Base-by-base conservation (phyloP, 345 rosid genomes). In the Noccaea caerulescens region DNA sequence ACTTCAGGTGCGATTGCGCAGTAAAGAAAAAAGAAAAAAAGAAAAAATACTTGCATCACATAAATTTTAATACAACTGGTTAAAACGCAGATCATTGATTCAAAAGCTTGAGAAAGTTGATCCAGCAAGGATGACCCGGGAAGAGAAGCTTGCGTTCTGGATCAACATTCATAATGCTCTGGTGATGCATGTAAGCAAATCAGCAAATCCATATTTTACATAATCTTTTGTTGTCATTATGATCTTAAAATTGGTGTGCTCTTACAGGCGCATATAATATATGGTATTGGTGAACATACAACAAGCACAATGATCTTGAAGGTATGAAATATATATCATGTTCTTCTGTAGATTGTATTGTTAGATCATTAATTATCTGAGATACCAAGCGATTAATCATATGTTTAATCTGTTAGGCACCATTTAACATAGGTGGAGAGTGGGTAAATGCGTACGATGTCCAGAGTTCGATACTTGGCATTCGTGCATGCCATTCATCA, bases 81-180 rank as follows among this genome's bases (percentile, higher is more conserved):
- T 71, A 14, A 45, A 46, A 46, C 68, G 72, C 59, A 90, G 93
- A 82, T 86, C 84, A 9, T 32, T 90, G 76, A 84, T 88, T 51
- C 80, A 75, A 42, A 81, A 72, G 69, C 96, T 90, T 16, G 93
- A 86, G 85, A 84, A 79, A 63, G 79, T 86, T 72, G 88, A 86
- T 53, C 85, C 79, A 3, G 45, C 47, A 72, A 85, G 66, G 79
- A 80, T 90, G 91, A 76, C 64, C 82, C 80, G 90, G 0, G 90
- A 90, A 77, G 87, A 86, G 80, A 90, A 86, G 83, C 91, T 85
- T 55, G 92, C 91, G 3, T 89, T 89, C 67, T 89, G 91, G 93
- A 81, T 87, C 78, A 90, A 90, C 73, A 80, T 87, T 68, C 93
- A 87, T 66, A 88, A 90, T 78, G 93, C 96, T 47, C 47, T 88